Conservation (phyloP, 1,284 basidiomycete genomes). For the Xerocomus amazonicus region DNA sequence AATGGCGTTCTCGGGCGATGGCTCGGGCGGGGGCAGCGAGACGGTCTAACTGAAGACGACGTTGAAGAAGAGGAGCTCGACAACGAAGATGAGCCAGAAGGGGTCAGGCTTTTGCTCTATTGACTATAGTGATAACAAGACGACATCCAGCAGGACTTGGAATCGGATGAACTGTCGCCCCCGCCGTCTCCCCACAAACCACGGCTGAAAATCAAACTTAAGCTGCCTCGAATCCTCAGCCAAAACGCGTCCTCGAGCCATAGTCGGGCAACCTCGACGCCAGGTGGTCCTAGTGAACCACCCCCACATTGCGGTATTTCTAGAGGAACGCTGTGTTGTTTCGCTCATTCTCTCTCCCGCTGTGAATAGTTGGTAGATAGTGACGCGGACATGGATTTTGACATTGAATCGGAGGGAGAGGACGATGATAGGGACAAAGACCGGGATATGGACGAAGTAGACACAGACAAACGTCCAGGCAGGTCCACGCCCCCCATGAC, state of each 20-base stretch:
- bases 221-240: constrained; percentile 45
- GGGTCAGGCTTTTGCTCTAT: no score
- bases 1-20: constrained; percentile 25
- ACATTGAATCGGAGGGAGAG: constrained; percentile 56
- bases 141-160: constrained; percentile 54
- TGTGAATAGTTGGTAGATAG: constrained; percentile 40
- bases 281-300: constrained; percentile 31
- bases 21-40: constrained; percentile 31
- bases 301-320: constrained; percentile 31
- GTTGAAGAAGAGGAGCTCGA: constrained; percentile 14
- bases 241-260: constrained; percentile 37
- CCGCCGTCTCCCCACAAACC: constrained; percentile 35
- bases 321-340: constrained; percentile 19
- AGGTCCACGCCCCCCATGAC: constrained; percentile 52
- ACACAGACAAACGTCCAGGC: constrained; percentile 28
- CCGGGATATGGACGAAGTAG: neutral
- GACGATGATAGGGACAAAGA: constrained; percentile 38
- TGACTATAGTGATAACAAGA: no score
- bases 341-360: constrained; percentile 44
- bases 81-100: constrained; percentile 17
- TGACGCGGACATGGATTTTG: constrained; percentile 11
- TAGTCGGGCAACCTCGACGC: constrained; percentile 38
- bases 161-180: constrained; percentile 37
- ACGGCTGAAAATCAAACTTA: no score
- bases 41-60: no score